Conservation (phyloP, 1,284 basidiomycete genomes). For the Somion occarium region DNA sequence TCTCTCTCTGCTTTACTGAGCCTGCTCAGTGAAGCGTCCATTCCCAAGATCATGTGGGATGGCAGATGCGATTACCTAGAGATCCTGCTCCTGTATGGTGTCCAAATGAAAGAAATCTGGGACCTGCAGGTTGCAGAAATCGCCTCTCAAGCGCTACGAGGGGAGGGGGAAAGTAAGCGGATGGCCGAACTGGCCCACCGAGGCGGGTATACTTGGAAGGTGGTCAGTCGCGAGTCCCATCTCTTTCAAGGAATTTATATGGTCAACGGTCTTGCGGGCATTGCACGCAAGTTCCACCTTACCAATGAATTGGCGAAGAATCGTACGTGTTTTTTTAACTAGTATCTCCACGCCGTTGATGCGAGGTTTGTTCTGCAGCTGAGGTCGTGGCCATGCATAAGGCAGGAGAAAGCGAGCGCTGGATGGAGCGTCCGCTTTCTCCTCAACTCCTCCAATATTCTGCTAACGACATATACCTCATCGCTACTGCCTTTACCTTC, state of each 20-base stretch:
- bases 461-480: neutral
- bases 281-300: neutral
- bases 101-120: neutral
- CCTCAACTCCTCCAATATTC: neutral
- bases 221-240: neutral
- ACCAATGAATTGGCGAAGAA: neutral
- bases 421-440: conserved; percentile 1
- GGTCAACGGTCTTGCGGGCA: neutral
- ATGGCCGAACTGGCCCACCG: neutral
- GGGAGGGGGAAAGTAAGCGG: neutral
- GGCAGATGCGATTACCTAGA: conserved; percentile 1
- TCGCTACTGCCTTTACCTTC: neutral
- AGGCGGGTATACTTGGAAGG: neutral
- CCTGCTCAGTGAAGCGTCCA: neutral
- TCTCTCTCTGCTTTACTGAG: neutral
- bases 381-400: conserved; percentile 2
- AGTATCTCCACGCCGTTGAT: neutral
- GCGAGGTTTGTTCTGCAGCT: neutral
- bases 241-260: neutral
- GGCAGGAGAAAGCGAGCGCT: neutral
- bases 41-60: conserved; percentile 4
- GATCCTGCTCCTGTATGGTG: neutral
- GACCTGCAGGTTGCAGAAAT: conserved; percentile 5
- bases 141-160: neutral
- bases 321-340: neutral